Evolutionary conservation across 768 basidiomycete species (phyloP).

Genomic region (Boletus subcaerulescens): DNA sequence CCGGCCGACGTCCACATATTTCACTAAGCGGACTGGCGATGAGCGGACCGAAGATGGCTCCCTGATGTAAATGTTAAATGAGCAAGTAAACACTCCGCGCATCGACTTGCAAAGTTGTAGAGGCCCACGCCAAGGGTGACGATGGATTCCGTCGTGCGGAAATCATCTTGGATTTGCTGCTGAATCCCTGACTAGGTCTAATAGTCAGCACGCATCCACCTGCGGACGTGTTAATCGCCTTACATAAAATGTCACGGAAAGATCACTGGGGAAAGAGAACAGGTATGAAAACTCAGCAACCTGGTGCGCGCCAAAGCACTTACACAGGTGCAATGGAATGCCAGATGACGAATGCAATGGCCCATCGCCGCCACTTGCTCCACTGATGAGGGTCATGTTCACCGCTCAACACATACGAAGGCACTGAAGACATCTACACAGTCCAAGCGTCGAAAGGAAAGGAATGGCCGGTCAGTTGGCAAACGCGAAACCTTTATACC

Average conservation of each 20-base stretch:
- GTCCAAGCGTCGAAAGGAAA: background rate
- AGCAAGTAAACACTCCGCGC: background rate
- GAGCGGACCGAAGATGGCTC: constrained; percentile 25
- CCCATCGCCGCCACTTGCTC: constrained; percentile 28
- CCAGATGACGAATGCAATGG: constrained; percentile 29
- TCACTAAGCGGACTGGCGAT: constrained; percentile 26
- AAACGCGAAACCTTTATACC: constrained; percentile 15
- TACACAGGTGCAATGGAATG: constrained; percentile 31
- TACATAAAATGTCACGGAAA: constrained; percentile 29
- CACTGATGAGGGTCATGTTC: constrained; percentile 27
- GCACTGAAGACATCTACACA: constrained; percentile 17
- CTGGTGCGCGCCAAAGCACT: background rate
- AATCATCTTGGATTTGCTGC: constrained; percentile 25
- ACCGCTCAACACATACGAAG: constrained; percentile 15
- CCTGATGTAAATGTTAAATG: constrained; percentile 12
- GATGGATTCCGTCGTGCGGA: constrained; percentile 16
- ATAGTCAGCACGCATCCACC: constrained; percentile 2
- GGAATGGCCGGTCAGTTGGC: background rate
- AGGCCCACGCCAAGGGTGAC: constrained; percentile 27
- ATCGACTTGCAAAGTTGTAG: constrained; percentile 25
- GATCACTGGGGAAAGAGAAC: constrained; percentile 12
- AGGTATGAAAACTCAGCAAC: background rate
- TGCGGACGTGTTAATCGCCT: background rate
- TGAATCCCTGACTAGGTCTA: constrained; percentile 26
- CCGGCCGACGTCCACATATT: constrained; percentile 23